These are phyloP conservation scores for Irpex lacteus DNA, from an alignment of 1,284 basidiomycete species.

Conservation along the genomic window DNA sequence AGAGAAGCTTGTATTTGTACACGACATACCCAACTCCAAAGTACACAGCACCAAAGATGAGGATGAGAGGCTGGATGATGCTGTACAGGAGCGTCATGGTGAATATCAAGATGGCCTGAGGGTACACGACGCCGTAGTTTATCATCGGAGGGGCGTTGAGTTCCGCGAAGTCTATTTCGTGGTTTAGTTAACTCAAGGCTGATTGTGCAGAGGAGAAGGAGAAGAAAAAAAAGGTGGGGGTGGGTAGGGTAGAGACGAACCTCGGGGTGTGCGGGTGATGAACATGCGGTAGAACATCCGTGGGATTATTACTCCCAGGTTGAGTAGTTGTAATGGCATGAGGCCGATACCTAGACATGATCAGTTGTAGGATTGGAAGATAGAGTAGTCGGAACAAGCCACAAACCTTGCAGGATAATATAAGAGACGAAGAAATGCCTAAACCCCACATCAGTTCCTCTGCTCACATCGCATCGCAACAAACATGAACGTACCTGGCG, in stretches of 20 bases:
- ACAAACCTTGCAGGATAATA: slow-evolving; percentile 88
- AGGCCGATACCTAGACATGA: slow-evolving; percentile 82
- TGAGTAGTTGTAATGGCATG: slow-evolving; percentile 93
- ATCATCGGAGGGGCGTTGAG: slow-evolving; percentile 97
- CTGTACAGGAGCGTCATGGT: slow-evolving; percentile 94
- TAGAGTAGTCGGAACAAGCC: no score
- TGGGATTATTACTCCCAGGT: slow-evolving; percentile 82
- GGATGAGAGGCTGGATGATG: slow-evolving; percentile 91
- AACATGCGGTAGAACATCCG: slow-evolving; percentile 70
- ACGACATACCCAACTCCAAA: slow-evolving; percentile 93
- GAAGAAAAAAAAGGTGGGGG: no score
- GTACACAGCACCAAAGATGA: slow-evolving; percentile 93
- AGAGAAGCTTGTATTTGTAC: slow-evolving; percentile 96
- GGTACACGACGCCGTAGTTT: slow-evolving; percentile 92
- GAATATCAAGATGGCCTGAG: slow-evolving; percentile 94
- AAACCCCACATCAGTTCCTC: slow-evolving; percentile 19
- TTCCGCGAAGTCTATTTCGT: no score
- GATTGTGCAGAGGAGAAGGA: no score
- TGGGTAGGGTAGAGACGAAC: no score
- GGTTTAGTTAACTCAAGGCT: no score
- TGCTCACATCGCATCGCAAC: background rate
- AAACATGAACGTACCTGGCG: slow-evolving; percentile 49
- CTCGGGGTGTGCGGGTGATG: slow-evolving; percentile 83
- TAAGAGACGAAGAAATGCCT: slow-evolving; percentile 96
- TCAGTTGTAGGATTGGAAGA: no score